phyloP scores from a whole-genome alignment of 1,284 basidiomycete species.

The Agaricales sp. region DNA sequence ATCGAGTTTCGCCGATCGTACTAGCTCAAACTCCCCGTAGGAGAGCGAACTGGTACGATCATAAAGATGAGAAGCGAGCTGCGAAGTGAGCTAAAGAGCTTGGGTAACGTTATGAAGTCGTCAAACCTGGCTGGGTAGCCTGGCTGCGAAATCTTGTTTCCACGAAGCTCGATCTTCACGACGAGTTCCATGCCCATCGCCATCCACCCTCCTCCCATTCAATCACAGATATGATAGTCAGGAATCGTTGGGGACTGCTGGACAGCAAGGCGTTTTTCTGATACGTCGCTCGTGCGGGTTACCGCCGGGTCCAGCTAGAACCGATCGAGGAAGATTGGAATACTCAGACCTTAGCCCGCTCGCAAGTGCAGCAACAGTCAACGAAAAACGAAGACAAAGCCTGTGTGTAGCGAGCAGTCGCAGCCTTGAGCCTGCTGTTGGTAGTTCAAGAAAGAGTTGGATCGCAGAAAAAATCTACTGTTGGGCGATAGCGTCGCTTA shows the following conservation, averaged over 20 bases:
- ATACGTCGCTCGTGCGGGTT: constrained; percentile 30
- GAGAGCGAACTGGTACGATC: not conserved
- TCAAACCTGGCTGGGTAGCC: no score
- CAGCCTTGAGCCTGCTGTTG: constrained; percentile 31
- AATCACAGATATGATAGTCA: not conserved
- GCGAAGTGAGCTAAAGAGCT: constrained; percentile 2
- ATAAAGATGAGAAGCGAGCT: not conserved
- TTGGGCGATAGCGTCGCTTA: constrained; percentile 12
- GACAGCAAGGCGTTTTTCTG: constrained; percentile 26
- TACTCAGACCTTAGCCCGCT: constrained; percentile 48
- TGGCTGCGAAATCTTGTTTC: not conserved
- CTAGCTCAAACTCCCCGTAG: not conserved
- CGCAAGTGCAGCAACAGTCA: constrained; percentile 21
- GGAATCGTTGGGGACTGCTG: constrained; percentile 10
- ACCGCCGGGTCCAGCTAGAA: constrained; percentile 32
- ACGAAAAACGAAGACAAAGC: constrained; percentile 4
- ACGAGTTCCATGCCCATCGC: not conserved
- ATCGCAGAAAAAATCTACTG: not conserved
- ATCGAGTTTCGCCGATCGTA: constrained; percentile 1
- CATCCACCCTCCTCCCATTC: not conserved
- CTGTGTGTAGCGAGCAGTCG: constrained; percentile 33
- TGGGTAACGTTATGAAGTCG: not conserved
- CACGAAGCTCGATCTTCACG: constrained; percentile 1
- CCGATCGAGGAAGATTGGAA: constrained; percentile 29
- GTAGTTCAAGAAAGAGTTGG: not conserved